A percentile compares a stretch with the other conserved stretches of the same genome.
These are phyloP conservation scores for Hymenoscyphus repandus DNA, from an alignment of 2,329 filamentous ascomycete genomes.

Conservation along the genomic window DNA sequence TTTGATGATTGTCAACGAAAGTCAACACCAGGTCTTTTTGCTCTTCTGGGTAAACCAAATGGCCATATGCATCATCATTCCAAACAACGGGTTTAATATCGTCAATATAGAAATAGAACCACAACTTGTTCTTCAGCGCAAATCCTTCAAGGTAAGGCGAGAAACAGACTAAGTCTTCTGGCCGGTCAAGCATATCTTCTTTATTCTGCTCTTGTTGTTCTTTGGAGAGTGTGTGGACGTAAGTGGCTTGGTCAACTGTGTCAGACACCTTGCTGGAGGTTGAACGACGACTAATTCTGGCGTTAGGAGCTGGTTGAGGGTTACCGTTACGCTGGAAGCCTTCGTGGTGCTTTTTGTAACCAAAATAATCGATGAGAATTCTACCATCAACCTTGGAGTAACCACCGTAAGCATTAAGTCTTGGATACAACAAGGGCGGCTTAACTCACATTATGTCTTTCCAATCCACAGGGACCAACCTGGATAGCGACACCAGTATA, in stretches of 20 bases:
- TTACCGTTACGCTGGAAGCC: constrained; percentile 12
- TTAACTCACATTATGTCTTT: constrained; percentile 29
- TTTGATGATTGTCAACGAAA: constrained; percentile 42
- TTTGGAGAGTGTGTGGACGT: constrained; percentile 28
- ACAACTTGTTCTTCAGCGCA: constrained; percentile 41
- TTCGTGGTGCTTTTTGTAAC: constrained; percentile 18
- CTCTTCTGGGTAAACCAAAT: constrained; percentile 42
- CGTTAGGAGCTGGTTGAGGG: too few species aligned
- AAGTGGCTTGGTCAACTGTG: constrained; percentile 3
- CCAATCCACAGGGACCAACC: constrained; percentile 7
- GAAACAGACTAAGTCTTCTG: constrained; percentile 38
- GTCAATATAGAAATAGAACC: constrained; percentile 34
- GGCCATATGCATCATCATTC: constrained; percentile 42
- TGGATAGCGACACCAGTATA: constrained; percentile 38
- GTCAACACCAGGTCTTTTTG: constrained; percentile 44
- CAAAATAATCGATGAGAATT: constrained; percentile 18
- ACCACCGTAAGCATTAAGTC: constrained; percentile 34
- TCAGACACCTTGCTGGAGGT: too few species aligned
- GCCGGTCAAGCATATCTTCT: constrained; percentile 34
- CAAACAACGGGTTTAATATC: constrained; percentile 23
- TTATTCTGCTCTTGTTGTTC: constrained; percentile 36
- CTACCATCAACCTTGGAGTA: constrained; percentile 19
- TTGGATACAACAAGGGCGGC: too few species aligned
- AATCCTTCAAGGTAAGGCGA: constrained; percentile 39
- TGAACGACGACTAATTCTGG: too few species aligned